Evolutionary conservation across 176 grass and related monocot genomes (phyloP).

Genomic region (Bromus sterilis): DNA sequence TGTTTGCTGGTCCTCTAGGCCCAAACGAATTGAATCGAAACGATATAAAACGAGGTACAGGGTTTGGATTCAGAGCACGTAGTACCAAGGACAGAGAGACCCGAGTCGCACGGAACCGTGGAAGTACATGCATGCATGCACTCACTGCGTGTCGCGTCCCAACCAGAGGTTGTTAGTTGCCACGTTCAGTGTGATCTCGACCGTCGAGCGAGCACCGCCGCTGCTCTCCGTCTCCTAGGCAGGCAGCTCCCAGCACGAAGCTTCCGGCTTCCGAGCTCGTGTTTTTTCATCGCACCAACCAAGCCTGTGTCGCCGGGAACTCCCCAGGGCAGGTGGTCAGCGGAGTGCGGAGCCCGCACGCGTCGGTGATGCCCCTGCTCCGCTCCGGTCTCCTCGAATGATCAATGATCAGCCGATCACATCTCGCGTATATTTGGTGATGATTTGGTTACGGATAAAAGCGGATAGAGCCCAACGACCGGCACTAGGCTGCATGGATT

Average conservation of each 20-base stretch:
- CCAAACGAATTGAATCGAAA: not conserved
- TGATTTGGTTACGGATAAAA: not conserved
- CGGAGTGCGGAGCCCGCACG: not conserved
- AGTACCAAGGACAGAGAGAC: not conserved
- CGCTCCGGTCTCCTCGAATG: not conserved
- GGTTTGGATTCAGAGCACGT: not conserved
- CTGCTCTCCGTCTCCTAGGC: too few relatives aligned
- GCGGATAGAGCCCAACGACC: constrained; percentile 1
- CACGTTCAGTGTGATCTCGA: not conserved
- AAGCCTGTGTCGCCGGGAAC: not conserved
- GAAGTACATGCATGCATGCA: not conserved
- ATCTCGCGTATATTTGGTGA: not conserved
- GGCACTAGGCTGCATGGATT: not conserved
- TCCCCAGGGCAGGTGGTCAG: too few relatives aligned
- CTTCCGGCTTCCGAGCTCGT: not conserved
- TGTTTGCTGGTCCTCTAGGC: not conserved
- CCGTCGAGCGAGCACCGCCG: not conserved
- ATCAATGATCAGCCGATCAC: not conserved
- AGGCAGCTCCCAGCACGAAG: constrained; percentile 27
- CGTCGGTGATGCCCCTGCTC: not conserved
- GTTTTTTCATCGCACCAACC: not conserved
- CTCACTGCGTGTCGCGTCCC: not conserved
- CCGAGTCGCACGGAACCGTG: not conserved
- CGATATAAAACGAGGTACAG: not conserved
- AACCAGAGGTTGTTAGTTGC: constrained; percentile 19